Evolutionary conservation across 768 basidiomycete genomes (phyloP), one percentile per base, ranked within the genome.

Genomic region (Pleurotus platypus): DNA sequence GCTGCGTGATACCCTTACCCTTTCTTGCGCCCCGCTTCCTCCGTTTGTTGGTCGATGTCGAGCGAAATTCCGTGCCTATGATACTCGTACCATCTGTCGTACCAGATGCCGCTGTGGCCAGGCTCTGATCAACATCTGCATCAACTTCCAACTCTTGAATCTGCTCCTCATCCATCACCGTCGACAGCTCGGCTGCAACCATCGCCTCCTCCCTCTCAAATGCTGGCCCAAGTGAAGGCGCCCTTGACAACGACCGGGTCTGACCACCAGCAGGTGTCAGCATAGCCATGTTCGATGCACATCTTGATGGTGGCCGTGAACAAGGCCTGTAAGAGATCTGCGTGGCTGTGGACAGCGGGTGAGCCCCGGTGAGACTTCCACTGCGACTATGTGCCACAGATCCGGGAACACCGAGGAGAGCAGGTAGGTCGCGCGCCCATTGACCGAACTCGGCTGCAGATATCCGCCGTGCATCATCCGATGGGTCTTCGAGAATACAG

Each of bases 1-100:
- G 37, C 20, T 30, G 35, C 7, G 72, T 66, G n/a, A 70, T 62
- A 15, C 88, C 82, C 72, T 89, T 91, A 65, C 88, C 89, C 74
- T 92, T 94, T 53, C 94, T 81, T 2, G 87, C 84, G 40, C 94
- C 93, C 50, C 94, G 81, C 71, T 92, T 94, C 57, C 91, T 81
- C 24, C 91, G 80, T 72, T 87, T 94, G 68, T 83, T 85, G 46
- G 81, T 88, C 47, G 90, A 90, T 9, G 87, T 74, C 9, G 85
- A 84, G 51, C 87, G 77, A 56, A 86, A 82, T 60, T 77, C 71
- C 62, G 70, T 70, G 4, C 67, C 73, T 20, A 42, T 42, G 39
- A 54, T 22, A 54, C 51, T 54, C 9, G 37, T 16, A 22, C 18
- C 39, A 26, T 54, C 51, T 12, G 51, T 50, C 18, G 49, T 50